Percentiles rank a stretch among this genome's conserved stretches.
Evolutionary conservation across 805 yeast genomes (phyloP).

Genomic region (Spathaspora gorwiae): DNA sequence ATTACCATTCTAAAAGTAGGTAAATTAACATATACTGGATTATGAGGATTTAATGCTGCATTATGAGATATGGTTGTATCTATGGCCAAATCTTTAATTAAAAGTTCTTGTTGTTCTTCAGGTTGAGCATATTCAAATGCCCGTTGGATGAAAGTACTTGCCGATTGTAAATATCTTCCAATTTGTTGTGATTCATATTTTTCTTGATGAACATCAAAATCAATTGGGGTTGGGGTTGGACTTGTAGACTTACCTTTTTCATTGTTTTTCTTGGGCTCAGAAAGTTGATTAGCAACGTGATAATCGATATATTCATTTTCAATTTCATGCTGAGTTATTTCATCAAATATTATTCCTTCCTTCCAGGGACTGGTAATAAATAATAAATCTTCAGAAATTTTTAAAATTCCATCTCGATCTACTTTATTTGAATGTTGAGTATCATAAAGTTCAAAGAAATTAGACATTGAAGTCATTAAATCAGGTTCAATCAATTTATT

Average conservation of each 20-base stretch:
- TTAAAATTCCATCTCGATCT: conserved; percentile 73
- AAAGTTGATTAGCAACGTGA: background rate
- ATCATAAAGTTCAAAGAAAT: conserved; percentile 76
- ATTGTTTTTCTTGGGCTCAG: background rate
- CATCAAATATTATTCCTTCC: conserved; percentile 63
- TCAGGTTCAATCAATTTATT: conserved; percentile 67
- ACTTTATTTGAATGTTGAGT: conserved; percentile 53
- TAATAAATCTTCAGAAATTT: conserved; percentile 81
- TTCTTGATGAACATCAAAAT: conserved; percentile 59
- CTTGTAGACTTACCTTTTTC: conserved; percentile 4
- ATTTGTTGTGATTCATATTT: conserved; percentile 58
- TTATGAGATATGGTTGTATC: conserved; percentile 52
- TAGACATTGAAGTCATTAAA: conserved; percentile 71
- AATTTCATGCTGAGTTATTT: conserved; percentile 55
- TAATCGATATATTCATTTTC: conserved; percentile 52
- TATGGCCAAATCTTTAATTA: conserved; percentile 34
- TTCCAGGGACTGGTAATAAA: conserved; percentile 84
- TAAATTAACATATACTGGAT: conserved; percentile 68
- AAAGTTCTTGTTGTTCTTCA: conserved; percentile 39
- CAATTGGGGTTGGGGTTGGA: conserved; percentile 45
- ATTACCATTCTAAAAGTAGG: conserved; percentile 94
- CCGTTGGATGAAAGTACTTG: conserved; percentile 78
- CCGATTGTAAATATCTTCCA: conserved; percentile 82
- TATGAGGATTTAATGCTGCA: conserved; percentile 75
- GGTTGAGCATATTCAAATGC: conserved; percentile 90